phyloP scores from a whole-genome alignment of 1,139 yeast genomes.

The Keqinozyma sinolaborantium region DNA sequence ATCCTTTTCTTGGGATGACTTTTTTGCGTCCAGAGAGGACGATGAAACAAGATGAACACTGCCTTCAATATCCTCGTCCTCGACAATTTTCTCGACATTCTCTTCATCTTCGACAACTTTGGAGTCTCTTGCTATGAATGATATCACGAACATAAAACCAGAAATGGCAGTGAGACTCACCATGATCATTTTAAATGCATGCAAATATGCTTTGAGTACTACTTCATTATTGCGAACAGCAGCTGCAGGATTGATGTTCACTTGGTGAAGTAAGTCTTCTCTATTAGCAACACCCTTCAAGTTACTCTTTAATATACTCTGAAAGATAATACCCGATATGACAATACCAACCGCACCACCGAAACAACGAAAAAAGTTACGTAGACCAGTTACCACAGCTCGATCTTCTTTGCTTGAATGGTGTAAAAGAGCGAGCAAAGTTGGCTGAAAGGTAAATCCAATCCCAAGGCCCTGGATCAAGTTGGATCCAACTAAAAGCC shows the following conservation, averaged over 20 bases:
- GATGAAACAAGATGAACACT: too few relatives aligned
- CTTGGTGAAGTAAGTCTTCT: slow-evolving; percentile 1
- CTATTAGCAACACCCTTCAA: slow-evolving; percentile 1
- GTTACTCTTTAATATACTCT: slow-evolving; percentile 4
- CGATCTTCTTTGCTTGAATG: slow-evolving; percentile 44
- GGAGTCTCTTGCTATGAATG: slow-evolving; percentile 9
- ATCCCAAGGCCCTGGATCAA: slow-evolving; percentile 45
- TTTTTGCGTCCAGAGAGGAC: too few relatives aligned
- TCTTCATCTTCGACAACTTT: too few relatives aligned
- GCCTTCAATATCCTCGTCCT: too few relatives aligned
- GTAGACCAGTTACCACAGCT: slow-evolving; percentile 49
- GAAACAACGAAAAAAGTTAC: slow-evolving; percentile 50
- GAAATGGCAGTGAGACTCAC: slow-evolving; percentile 9
- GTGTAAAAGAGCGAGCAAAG: slow-evolving; percentile 50
- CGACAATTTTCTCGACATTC: too few relatives aligned
- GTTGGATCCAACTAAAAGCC: slow-evolving; percentile 29
- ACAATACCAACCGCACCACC: slow-evolving; percentile 56
- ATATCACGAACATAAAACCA: slow-evolving; percentile 10
- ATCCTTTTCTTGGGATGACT: too few relatives aligned
- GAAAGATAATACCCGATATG: slow-evolving; percentile 17
- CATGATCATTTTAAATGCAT: slow-evolving; percentile 7
- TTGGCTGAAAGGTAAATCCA: slow-evolving; percentile 53
- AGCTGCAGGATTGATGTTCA: slow-evolving; percentile 3
- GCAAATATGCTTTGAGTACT: slow-evolving; percentile 4
- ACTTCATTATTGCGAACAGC: slow-evolving; percentile 1